Base-by-base conservation (phyloP, 2,329 filamentous ascomycete genomes). In the Epicoccum nigrum region DNA sequence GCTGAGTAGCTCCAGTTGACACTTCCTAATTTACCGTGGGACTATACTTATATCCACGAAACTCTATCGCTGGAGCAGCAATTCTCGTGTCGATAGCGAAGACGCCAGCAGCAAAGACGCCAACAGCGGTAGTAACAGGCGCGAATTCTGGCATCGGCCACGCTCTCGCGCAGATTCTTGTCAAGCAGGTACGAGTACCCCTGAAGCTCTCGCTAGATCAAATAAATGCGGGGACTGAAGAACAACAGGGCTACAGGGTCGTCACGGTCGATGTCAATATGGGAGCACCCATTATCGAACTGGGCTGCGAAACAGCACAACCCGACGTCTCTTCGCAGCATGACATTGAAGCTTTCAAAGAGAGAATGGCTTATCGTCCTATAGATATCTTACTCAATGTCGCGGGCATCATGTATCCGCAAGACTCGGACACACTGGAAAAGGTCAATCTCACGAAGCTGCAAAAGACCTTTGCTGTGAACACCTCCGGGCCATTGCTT, bases 401-500 rank as follows among this genome's bases (percentile, higher is more conserved):
- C 15, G 73, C 73, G 1, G 71, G 74, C 19, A 58, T 76, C 19
- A 72, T 74, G 60, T 60, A 60, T 12, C 60, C 64, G 1, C 41
- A 55, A 7, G 62, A 67, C 25, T 50, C 68, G 23, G 75, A 78
- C 56, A 62, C 56, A 12, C 53, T 76, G n/a, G 47, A 62, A 17
- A 70, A 63, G 13, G 58, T 74, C 31, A 63, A 58, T 38, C 55
- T 61, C 13, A 48, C 60, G 5, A 58, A 60, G 11, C 60, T 79
- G 9, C 59, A 69, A 25, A 62, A 55, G 11, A 71, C 70, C 16
- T 79, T 79, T 56, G 67, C 71, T 12, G 70, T 76, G 54, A 80
- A 79, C 59, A 72, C 76, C 1, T 77, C 76, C 45, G 77, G 76
- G 0, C 76, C 76, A 0, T 62, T 80, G 8, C 64, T 79, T 4